Percentiles rank a stretch among this genome's conserved stretches.
Evolutionary conservation across 495 filamentous ascomycete genomes (phyloP).

Genomic region (Amniculicola lignicola): DNA sequence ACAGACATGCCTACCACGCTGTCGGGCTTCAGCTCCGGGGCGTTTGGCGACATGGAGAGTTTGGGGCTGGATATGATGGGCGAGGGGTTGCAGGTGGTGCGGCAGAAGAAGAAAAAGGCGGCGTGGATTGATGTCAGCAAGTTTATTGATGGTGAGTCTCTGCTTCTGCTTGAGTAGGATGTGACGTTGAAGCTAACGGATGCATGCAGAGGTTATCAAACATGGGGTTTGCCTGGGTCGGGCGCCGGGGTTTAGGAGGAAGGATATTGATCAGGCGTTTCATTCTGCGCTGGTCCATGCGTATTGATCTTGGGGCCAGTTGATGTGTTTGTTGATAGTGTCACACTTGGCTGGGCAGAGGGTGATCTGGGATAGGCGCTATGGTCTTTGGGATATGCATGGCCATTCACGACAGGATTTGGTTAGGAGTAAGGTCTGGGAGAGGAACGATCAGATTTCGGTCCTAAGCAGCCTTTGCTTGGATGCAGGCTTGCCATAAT

Average conservation of each 20-base stretch:
- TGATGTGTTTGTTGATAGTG: too few species aligned
- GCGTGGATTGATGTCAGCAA: conserved; percentile 40
- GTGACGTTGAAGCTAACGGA: conserved; percentile 2
- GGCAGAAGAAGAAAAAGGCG: conserved; percentile 28
- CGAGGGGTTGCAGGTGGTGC: background rate
- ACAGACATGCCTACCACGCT: background rate
- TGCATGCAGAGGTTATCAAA: conserved; percentile 45
- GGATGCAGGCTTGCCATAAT: too few species aligned
- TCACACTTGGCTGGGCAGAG: too few species aligned
- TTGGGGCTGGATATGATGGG: conserved; percentile 25
- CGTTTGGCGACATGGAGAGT: conserved; percentile 16
- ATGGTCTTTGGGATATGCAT: too few species aligned
- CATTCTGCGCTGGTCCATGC: conserved; percentile 22
- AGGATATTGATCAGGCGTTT: conserved; percentile 60
- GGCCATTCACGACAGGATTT: too few species aligned
- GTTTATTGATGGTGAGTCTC: conserved; percentile 38
- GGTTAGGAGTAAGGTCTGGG: too few species aligned
- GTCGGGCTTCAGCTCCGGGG: background rate
- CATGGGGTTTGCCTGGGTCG: conserved; percentile 58
- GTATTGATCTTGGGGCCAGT: conserved; percentile 13
- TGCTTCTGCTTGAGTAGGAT: conserved; percentile 9
- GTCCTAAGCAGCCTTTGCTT: too few species aligned
- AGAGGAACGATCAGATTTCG: too few species aligned
- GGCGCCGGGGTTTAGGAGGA: conserved; percentile 56
- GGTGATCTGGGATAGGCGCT: too few species aligned